Base-by-base conservation (phyloP, 768 basidiomycete species). In the Suillus paluster region DNA sequence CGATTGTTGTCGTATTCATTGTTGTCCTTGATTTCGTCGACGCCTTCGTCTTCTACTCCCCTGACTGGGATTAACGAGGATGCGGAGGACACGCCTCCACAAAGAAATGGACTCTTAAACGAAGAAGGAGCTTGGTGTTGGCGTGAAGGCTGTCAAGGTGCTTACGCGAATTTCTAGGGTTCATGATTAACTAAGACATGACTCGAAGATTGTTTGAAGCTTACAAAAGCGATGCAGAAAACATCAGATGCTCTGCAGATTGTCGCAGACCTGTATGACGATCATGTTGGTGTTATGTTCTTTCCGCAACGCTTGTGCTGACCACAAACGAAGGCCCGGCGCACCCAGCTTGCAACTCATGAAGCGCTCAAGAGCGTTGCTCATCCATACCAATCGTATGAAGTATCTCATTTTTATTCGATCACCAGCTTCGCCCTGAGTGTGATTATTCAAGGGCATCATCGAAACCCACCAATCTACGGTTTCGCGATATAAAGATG, bases 81-180 rank as follows among this genome's bases (percentile, higher is more conserved):
- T 39, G 84, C 86, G 55, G 73, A 75, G 57, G 74, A 76, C 15
- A 64, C 74, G 4, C 69, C 68, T 23, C 66, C 73, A 41, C 81
- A 80, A 59, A 71, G 71, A n/a, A 85, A 81, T 61, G 89, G 90
- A 0, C 69, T 89, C 55, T 67, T 86, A 58, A 94, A 94, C 64
- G 78, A 80, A 10, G 84, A 91, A 27, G 89, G 91, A 1, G 92
- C 91, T 4, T 92, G 94, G 91, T 94, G 92, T 72, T 96, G 93
- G 92, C 81, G 87, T 27, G 91, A 95, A 58, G 81, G 81, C 3
- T 94, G 93, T 70, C 74, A 82, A 71, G 87, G 91, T 91, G 67
- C 45, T 39, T 17, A 23, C 21, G 17, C 15, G 38, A 41, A 38
- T 8, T n/a, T 50, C 27, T 21, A 21, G 38, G 21, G 19, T 56